Evolutionary conservation across 768 basidiomycete genomes (phyloP).

Genomic region (Podaxis rugospora): DNA sequence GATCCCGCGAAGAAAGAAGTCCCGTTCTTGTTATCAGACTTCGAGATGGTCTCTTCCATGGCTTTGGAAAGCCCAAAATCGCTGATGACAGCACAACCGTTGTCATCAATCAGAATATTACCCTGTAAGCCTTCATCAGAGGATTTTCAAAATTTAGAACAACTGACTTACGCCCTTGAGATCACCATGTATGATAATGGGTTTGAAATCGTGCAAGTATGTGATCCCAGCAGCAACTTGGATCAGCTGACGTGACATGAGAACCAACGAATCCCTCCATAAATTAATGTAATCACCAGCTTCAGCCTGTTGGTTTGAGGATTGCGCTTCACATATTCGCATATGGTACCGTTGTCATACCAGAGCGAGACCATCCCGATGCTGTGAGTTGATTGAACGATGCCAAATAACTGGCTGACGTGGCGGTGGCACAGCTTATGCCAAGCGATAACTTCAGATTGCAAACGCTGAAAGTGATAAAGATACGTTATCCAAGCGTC

Average conservation of each 20-base stretch:
- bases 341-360: slow-evolving; percentile 56
- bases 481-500: background rate
- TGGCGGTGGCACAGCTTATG: slow-evolving; percentile 52
- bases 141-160: background rate
- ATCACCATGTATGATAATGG: slow-evolving; percentile 56
- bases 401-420: slow-evolving; percentile 50
- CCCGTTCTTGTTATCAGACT: slow-evolving; percentile 28
- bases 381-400: slow-evolving; percentile 44
- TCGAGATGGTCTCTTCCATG: slow-evolving; percentile 42
- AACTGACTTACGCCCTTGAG: slow-evolving; percentile 47
- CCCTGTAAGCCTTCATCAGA: slow-evolving; percentile 29
- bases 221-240: slow-evolving; percentile 54
- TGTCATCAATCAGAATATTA: slow-evolving; percentile 52
- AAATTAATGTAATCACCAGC: slow-evolving; percentile 30
- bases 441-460: slow-evolving; percentile 55
- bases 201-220: slow-evolving; percentile 53
- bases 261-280: background rate
- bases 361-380: slow-evolving; percentile 65
- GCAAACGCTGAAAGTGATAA: slow-evolving; percentile 37
- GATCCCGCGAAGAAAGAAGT: slow-evolving; percentile 45
- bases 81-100: slow-evolving; percentile 49
- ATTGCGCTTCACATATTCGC: slow-evolving; percentile 41
- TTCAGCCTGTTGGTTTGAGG: slow-evolving; percentile 37
- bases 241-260: slow-evolving; percentile 30
- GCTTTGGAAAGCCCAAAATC: slow-evolving; percentile 62